Evolutionary conservation across 768 basidiomycete genomes (phyloP), one percentile per base, ranked within the genome.

Genomic region (Lyophyllum decastes): DNA sequence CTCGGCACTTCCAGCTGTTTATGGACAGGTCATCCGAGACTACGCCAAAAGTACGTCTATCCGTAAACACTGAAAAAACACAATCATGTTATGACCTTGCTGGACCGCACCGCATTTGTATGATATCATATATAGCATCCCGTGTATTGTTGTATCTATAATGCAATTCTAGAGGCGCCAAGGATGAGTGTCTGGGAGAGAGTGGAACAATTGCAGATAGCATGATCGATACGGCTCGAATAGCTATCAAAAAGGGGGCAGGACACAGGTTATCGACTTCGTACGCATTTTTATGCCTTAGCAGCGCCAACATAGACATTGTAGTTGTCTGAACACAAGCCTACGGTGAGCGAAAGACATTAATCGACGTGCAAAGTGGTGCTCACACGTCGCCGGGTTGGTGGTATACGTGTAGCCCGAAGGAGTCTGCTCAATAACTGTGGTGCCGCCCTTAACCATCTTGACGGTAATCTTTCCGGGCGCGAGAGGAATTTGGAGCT

Each of bases 221-320:
- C 5, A 33, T 33, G 30, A 11, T 5, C 30, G 30, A n/a, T n/a
- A n/a, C n/a, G n/a, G n/a, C n/a, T n/a, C n/a, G n/a, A n/a, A n/a
- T n/a, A n/a, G n/a, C n/a, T n/a, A n/a, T n/a, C n/a, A n/a, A n/a
- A n/a, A n/a, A n/a, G n/a, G n/a, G n/a, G n/a, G n/a, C n/a, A n/a
- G n/a, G n/a, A n/a, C n/a, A n/a, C n/a, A n/a, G n/a, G n/a, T n/a
- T n/a, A n/a, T n/a, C n/a, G n/a, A n/a, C n/a, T n/a, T n/a, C n/a
- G n/a, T 38, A 38, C 35, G 16, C 35, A 16, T 16, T 11, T 38
- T 38, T 22, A 70, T 74, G 56, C 54, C 78, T 78, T 69, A 5
- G 78, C 79, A 52, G 74, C 74, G n/a, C 82, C 82, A 38, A 82
- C 82, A 67, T 78, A 87, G 0, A 79, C 84, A 64, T 87, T 89